Conservation (phyloP, 805 yeast genomes). For the Allodekkera sacchari region DNA sequence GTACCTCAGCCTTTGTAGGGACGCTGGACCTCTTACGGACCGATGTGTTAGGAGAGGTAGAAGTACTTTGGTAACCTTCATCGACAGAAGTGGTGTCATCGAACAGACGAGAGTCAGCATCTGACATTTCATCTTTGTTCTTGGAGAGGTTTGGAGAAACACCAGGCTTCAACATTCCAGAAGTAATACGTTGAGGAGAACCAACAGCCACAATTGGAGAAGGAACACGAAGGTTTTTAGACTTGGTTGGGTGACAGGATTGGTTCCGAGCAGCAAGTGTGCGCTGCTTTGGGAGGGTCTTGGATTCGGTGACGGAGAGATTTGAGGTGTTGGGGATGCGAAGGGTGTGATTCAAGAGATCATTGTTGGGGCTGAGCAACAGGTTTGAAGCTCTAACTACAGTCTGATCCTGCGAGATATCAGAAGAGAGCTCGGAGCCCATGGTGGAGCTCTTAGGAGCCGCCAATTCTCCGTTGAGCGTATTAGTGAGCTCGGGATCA, state of each 20-base stretch:
- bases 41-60: slow-evolving; percentile 4
- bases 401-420: too few species aligned
- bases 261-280: slow-evolving; percentile 2
- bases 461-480: too few species aligned
- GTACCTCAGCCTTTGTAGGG: slow-evolving; percentile 22
- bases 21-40: slow-evolving; percentile 19
- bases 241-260: slow-evolving; percentile 16
- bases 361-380: too few species aligned
- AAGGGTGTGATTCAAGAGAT: too few species aligned
- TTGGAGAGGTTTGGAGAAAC: slow-evolving; percentile 29
- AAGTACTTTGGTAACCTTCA: slow-evolving; percentile 16
- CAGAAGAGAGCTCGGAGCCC: too few species aligned
- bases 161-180: slow-evolving; percentile 25
- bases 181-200: slow-evolving; percentile 28
- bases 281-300: not conserved
- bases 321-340: too few species aligned
- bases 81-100: too few species aligned
- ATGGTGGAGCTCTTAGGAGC: too few species aligned
- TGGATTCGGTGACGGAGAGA: not conserved
- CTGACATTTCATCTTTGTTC: slow-evolving; percentile 9
- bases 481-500: too few species aligned
- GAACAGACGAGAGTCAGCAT: slow-evolving; percentile 9
- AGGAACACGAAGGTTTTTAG: slow-evolving; percentile 14
- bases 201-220: slow-evolving; percentile 27
- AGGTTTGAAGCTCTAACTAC: too few species aligned